Base-by-base conservation (phyloP, 2,329 filamentous ascomycete genomes). In the Decorospora gaudefroyi region DNA sequence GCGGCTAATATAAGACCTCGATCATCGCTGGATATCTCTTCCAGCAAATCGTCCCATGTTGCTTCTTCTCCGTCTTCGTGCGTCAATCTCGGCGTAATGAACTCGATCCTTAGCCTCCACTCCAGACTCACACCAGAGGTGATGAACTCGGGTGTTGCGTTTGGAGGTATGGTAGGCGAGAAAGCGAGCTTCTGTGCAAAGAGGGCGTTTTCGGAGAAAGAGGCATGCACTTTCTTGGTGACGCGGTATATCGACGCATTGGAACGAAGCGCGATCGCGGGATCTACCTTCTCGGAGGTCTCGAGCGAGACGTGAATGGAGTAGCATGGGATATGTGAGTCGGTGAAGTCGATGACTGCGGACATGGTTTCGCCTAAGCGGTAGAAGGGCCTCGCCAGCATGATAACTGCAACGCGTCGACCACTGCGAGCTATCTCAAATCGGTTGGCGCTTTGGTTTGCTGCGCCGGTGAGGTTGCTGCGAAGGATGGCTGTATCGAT, bases 361-460 rank as follows among this genome's bases (percentile, higher is more conserved):
- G 84, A 88, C 30, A 97, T 83, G 0, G 86, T 85, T 70, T 99
- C 93, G 46, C 93, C 93, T 1, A 99, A 77, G 30, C 91, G 82
- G 73, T 95, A 96, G 0, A 91, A 85, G 0, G 93, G 90, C 7
- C 93, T 84, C 4, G 91, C 87, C 21, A 99, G 80, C 72, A 91
- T 90, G 42, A 99, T 83, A 4, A 95, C 89, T 2, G 88, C 92
- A 9, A 99, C 91, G n/a, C 85, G 85, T 42, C 85, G 85, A n/a
- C 91, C 91, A 62, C 90, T 91, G 10, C 92, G 87, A 9, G 92
- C 86, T 66, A 99, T 97, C 65, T 96, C 91, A 67, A 97, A 99
- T 26, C 90, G 85, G 62, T 96, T 96, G n/a, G 86, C 82, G 64
- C 88, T 91, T 59, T 90, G 86, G 23, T 85, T 84, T n/a, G 82